Conservation (phyloP, 805 yeast genomes). For the Vanderwaltozyma verrucispora region DNA sequence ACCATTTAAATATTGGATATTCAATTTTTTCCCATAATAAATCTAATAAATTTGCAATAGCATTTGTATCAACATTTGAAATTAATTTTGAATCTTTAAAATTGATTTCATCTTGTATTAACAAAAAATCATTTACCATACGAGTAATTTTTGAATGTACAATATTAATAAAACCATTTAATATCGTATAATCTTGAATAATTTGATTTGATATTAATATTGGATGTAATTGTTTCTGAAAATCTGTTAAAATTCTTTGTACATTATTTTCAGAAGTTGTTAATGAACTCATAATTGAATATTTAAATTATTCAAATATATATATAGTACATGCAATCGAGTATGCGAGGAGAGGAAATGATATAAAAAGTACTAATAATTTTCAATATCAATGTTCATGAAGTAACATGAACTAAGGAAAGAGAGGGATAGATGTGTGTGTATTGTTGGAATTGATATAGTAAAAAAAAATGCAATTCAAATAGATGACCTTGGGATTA, state of each 20-base stretch:
- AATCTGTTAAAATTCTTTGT: constrained; percentile 11
- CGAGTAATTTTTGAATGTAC: constrained; percentile 21
- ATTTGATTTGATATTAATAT: constrained; percentile 19
- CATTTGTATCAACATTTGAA: constrained; percentile 6
- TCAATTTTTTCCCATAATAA: constrained; percentile 51
- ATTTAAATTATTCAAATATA: too few relatives aligned
- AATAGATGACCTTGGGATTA: too few relatives aligned
- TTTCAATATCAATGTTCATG: too few relatives aligned
- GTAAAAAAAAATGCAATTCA: too few relatives aligned
- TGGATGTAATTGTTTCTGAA: constrained; percentile 15
- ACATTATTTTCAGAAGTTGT: constrained; percentile 8
- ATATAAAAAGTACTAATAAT: too few relatives aligned
- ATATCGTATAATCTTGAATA: constrained; percentile 20
- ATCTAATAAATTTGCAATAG: constrained; percentile 32
- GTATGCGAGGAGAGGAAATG: too few relatives aligned
- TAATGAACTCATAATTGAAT: too few relatives aligned
- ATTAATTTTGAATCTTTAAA: not conserved
- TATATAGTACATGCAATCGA: too few relatives aligned
- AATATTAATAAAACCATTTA: constrained; percentile 21
- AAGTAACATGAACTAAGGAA: too few relatives aligned
- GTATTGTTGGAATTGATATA: too few relatives aligned
- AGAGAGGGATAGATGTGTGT: too few relatives aligned
- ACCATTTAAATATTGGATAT: constrained; percentile 53
- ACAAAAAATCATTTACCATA: constrained; percentile 4
- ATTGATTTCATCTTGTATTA: not conserved